Base-by-base conservation (phyloP, 2,329 filamentous ascomycete genomes). In the Grosmannia huntii region DNA sequence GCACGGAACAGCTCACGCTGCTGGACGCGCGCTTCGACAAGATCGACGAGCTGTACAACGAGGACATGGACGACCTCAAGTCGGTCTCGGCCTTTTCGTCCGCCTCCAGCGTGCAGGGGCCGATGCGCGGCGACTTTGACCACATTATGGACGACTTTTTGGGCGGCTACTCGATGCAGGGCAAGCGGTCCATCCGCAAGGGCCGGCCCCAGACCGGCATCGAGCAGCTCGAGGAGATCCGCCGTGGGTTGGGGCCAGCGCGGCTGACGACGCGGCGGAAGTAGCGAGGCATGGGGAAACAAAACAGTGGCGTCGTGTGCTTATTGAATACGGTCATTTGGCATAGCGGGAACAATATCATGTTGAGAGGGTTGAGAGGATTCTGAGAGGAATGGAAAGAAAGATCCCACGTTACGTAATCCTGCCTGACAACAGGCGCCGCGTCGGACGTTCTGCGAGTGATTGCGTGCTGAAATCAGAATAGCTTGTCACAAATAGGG, bases 121-220 rank as follows among this genome's bases (percentile, higher is more conserved):
- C 85, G 11, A 74, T 89, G 44, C 78, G 90, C 52, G 76, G 79
- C 46, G 91, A 96, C 68, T 96, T 99, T 71, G 86, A 96, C 68
- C 81, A 77, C 61, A 90, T 97, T 68, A 84, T 99, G 77, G 92
- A 97, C 68, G 91, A 96, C 59, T 99, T 99, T 72, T 73, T 97
- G 28, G 87, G 84, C 10, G 84, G 77, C 38, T 86, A 89, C 68
- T 82, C 82, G 11, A 85, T 83, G 71, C 79, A 79, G 27, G 86
- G 86, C 2, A 90, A 90, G 74, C 85, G 84, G 69, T 76, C 78
- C 12, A 81, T 90, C 23, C 92, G 91, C 74, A 90, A 91, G 72
- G 86, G 86, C 21, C 89, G 86, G 68, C 84, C 87, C 63, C 86
- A 87, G 68, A 88, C 81, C 60, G 94, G 94, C 0, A 78, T 96